phyloP scores from a whole-genome alignment of 2,329 filamentous ascomycete species.

The Ophiostoma sp. region DNA sequence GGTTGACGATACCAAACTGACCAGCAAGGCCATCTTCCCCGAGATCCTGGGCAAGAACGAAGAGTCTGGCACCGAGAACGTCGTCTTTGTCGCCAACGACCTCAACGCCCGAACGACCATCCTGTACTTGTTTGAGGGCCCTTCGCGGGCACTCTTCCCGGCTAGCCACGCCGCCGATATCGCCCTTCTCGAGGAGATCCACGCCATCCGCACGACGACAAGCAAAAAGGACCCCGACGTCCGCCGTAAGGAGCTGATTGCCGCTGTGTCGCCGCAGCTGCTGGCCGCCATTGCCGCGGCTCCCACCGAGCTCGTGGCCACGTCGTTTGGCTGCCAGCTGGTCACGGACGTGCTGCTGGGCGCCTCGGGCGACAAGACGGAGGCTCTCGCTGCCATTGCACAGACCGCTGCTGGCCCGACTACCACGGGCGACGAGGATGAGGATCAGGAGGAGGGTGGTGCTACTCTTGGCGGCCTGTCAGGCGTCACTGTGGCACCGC shows the following conservation, averaged over 20 bases:
- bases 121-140: conserved; percentile 76
- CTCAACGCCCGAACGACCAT: conserved; percentile 66
- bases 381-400: conserved; percentile 71
- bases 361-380: conserved; percentile 71
- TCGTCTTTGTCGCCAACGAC: conserved; percentile 65
- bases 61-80: conserved; percentile 61
- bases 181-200: conserved; percentile 72
- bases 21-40: conserved; percentile 79
- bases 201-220: conserved; percentile 75
- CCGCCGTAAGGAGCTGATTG: conserved; percentile 74
- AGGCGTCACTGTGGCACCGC: conserved; percentile 44
- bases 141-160: conserved; percentile 62
- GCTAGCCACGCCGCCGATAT: conserved; percentile 64
- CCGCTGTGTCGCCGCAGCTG: conserved; percentile 71
- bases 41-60: conserved; percentile 77
- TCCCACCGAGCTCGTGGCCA: conserved; percentile 67
- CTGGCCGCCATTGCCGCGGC: conserved; percentile 71
- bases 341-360: conserved; percentile 79
- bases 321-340: conserved; percentile 83
- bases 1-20: conserved; percentile 90
- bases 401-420: conserved; percentile 61
- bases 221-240: conserved; percentile 87
- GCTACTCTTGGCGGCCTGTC: conserved; percentile 42
- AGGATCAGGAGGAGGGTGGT: conserved; percentile 44
- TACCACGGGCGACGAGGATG: conserved; percentile 49